A percentile compares a stretch with the other conserved stretches of the same genome.
phyloP scores from a whole-genome alignment of 805 yeast species.

The Saccharomycopsis synnaedendra region DNA sequence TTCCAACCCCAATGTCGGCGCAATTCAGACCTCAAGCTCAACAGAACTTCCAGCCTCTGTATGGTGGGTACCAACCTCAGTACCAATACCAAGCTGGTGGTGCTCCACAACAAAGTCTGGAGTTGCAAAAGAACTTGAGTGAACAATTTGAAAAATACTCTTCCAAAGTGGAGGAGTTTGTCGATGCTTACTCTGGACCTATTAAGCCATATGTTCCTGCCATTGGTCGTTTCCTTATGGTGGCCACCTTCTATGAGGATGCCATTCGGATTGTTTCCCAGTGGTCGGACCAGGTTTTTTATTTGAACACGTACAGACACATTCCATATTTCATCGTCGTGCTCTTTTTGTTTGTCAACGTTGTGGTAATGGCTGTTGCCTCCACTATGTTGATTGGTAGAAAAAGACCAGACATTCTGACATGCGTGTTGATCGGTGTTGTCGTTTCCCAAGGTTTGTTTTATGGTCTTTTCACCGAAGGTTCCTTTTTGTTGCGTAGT shows the following conservation, averaged over 20 bases:
- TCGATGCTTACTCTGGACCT: conserved; percentile 39
- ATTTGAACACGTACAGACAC: conserved; percentile 68
- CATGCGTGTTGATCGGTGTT: conserved; percentile 56
- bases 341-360: conserved; percentile 53
- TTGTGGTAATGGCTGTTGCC: conserved; percentile 59
- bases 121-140: conserved; percentile 4
- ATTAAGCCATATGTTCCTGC: conserved; percentile 72
- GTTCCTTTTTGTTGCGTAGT: conserved; percentile 75
- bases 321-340: conserved; percentile 68
- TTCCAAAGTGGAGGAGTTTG: conserved; percentile 40
- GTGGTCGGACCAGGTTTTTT: conserved; percentile 86
- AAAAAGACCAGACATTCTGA: conserved; percentile 58
- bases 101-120: too few species aligned
- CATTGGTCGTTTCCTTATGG: conserved; percentile 81
- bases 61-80: conserved; percentile 12
- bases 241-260: conserved; percentile 90
- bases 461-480: conserved; percentile 77
- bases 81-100: conserved; percentile 8
- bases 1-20: conserved; percentile 1
- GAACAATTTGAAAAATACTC: conserved; percentile 38
- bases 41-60: conserved; percentile 12
- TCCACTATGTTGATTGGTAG: conserved; percentile 62
- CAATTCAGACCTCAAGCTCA: conserved; percentile 12
- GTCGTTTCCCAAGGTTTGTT: conserved; percentile 76
- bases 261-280: conserved; percentile 72